A percentile compares a stretch with the other conserved stretches of the same genome.
Evolutionary conservation across 192 early-diverging fungal genomes (phyloP).

Genomic region (Umbelopsis ramanniana): DNA sequence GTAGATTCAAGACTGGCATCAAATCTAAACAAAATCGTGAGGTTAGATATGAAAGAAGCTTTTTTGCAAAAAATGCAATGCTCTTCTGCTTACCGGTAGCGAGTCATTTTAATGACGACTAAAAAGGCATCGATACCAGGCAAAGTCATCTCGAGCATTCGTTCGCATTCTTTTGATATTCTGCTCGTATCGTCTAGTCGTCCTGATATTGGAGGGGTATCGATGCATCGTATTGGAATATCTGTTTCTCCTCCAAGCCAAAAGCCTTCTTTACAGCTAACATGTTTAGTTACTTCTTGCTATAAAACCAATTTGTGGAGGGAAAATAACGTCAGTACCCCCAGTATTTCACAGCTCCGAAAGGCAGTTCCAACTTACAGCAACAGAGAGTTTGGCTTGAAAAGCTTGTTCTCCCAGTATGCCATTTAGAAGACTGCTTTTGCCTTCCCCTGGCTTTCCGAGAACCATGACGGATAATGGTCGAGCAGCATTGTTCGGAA

Average conservation of each 20-base stretch:
- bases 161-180: conserved; percentile 36
- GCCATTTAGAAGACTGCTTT: conserved; percentile 47
- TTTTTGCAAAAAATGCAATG: not conserved
- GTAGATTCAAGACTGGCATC: conserved; percentile 27
- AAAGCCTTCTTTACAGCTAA: conserved; percentile 37
- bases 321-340: no score
- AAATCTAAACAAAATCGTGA: conserved; percentile 3
- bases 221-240: conserved; percentile 46
- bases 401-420: conserved; percentile 47
- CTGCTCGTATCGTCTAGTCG: conserved; percentile 39
- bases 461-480: conserved; percentile 22
- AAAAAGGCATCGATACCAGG: conserved; percentile 48
- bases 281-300: conserved; percentile 50
- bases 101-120: conserved; percentile 44
- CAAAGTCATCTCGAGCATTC: conserved; percentile 33
- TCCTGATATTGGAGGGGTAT: conserved; percentile 48
- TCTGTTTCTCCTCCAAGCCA: conserved; percentile 43
- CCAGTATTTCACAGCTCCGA: no score
- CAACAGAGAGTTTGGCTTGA: conserved; percentile 42
- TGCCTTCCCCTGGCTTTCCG: conserved; percentile 38
- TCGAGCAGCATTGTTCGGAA: not conserved
- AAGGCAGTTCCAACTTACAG: conserved; percentile 24
- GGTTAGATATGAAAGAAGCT: not conserved
- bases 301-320: no score
- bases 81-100: conserved; percentile 41